phyloP scores from a whole-genome alignment of 257 asterid genomes.

The Nicotiana tabacum region DNA sequence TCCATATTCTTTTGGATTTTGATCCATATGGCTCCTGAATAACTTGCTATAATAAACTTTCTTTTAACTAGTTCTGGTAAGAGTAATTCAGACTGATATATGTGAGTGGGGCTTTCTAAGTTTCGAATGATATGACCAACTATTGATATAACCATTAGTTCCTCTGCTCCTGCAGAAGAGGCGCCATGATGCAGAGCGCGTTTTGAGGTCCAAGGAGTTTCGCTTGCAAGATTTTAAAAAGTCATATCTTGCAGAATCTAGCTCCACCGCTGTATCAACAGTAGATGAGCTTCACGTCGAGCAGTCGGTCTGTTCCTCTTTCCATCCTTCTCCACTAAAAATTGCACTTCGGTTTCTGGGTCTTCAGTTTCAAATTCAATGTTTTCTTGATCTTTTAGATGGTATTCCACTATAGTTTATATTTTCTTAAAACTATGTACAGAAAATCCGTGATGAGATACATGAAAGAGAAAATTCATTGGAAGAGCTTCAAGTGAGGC shows the following conservation, averaged over 20 bases:
- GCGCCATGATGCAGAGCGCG: constrained; percentile 41
- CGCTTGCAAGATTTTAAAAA: constrained; percentile 59
- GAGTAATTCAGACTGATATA: neutral
- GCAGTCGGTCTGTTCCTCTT: constrained; percentile 49
- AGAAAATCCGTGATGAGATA: constrained; percentile 56
- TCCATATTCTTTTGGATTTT: neutral
- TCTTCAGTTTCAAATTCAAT: constrained; percentile 2
- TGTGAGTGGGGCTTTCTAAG: neutral
- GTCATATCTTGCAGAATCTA: constrained; percentile 45
- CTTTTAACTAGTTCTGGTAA: neutral
- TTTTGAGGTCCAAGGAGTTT: constrained; percentile 44
- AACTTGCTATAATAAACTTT: neutral
- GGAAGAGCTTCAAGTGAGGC: constrained; percentile 46
- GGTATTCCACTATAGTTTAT: neutral
- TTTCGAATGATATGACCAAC: neutral
- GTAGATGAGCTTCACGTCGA: constrained; percentile 72
- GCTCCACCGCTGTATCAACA: constrained; percentile 41
- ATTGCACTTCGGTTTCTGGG: neutral
- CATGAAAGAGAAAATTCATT: constrained; percentile 41
- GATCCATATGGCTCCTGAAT: neutral
- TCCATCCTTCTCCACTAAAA: constrained; percentile 5
- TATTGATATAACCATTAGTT: constrained; percentile 11
- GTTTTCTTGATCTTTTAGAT: neutral
- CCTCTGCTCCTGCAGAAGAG: constrained; percentile 40
- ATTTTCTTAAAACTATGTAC: constrained; percentile 25